phyloP scores from a whole-genome alignment of 2,329 filamentous ascomycete species.

The Coniella vitis region DNA sequence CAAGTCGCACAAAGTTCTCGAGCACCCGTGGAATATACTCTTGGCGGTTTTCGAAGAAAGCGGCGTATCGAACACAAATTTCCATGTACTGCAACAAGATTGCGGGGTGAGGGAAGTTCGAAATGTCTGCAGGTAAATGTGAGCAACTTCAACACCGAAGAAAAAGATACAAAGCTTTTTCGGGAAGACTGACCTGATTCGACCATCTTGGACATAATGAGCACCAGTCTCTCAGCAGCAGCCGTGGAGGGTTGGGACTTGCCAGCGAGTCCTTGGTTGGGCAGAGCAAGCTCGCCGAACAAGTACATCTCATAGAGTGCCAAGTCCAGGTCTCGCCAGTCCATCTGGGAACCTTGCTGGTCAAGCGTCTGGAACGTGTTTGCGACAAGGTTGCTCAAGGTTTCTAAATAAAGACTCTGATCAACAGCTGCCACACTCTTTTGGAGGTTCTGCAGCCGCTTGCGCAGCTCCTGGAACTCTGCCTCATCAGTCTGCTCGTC shows the following conservation, averaged over 20 bases:
- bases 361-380: constrained; percentile 78
- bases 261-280: constrained; percentile 75
- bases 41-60: constrained; percentile 82
- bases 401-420: constrained; percentile 80
- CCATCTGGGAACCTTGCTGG: constrained; percentile 65
- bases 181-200: constrained; percentile 75
- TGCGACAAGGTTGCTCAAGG: constrained; percentile 79
- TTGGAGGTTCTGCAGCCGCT: constrained; percentile 82
- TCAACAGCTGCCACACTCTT: constrained; percentile 89
- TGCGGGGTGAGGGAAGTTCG: constrained; percentile 80
- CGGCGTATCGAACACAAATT: constrained; percentile 88
- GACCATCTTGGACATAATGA: constrained; percentile 95
- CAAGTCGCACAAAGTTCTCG: constrained; percentile 83
- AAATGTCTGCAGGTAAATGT: constrained; percentile 53
- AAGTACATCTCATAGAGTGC: constrained; percentile 92
- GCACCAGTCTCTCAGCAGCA: constrained; percentile 73
- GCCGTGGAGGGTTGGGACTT: constrained; percentile 77
- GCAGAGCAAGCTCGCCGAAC: constrained; percentile 90
- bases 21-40: constrained; percentile 78
- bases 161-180: too few species aligned
- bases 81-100: constrained; percentile 98
- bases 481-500: constrained; percentile 95
- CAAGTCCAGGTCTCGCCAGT: constrained; percentile 93
- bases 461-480: constrained; percentile 91
- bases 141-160: constrained; percentile 13